These are phyloP conservation scores for Clitocybe nebularis DNA, from an alignment of 1,284 basidiomycete species.

Conservation along the genomic window DNA sequence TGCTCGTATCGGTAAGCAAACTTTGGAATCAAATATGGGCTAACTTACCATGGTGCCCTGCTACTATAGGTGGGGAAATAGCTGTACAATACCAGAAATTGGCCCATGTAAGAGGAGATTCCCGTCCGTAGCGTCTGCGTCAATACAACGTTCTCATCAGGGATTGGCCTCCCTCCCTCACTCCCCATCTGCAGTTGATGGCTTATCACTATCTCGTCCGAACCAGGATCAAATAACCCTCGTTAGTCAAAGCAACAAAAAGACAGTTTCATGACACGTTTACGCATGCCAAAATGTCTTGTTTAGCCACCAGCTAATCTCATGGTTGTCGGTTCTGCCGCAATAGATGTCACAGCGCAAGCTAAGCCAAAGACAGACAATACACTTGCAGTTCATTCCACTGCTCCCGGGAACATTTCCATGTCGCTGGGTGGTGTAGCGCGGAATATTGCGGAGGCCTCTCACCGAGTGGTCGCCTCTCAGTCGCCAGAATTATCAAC, in stretches of 20 bases:
- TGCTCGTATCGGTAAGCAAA: slow-evolving; percentile 70
- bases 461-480: slow-evolving; percentile 56
- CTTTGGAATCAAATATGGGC: too few species aligned
- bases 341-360: slow-evolving; percentile 79
- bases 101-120: slow-evolving; percentile 32
- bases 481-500: slow-evolving; percentile 32
- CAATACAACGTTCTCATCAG: slow-evolving; percentile 5
- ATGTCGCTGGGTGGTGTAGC: slow-evolving; percentile 88
- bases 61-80: slow-evolving; percentile 63
- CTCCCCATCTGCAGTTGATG: slow-evolving; percentile 6
- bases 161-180: neutral
- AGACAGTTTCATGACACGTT: neutral
- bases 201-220: neutral
- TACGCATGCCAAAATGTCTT: neutral
- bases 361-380: slow-evolving; percentile 24
- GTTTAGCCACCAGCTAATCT: slow-evolving; percentile 32
- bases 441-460: slow-evolving; percentile 90
- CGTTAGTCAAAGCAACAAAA: neutral
- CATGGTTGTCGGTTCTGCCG: slow-evolving; percentile 79
- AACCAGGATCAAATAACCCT: neutral
- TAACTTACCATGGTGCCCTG: too few species aligned
- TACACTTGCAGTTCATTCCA: slow-evolving; percentile 52
- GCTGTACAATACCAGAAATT: slow-evolving; percentile 76
- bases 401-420: slow-evolving; percentile 74
- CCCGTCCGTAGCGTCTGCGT: slow-evolving; percentile 8